phyloP scores from a whole-genome alignment of 2,329 filamentous ascomycete genomes.

The Intubia oerlemansii region DNA sequence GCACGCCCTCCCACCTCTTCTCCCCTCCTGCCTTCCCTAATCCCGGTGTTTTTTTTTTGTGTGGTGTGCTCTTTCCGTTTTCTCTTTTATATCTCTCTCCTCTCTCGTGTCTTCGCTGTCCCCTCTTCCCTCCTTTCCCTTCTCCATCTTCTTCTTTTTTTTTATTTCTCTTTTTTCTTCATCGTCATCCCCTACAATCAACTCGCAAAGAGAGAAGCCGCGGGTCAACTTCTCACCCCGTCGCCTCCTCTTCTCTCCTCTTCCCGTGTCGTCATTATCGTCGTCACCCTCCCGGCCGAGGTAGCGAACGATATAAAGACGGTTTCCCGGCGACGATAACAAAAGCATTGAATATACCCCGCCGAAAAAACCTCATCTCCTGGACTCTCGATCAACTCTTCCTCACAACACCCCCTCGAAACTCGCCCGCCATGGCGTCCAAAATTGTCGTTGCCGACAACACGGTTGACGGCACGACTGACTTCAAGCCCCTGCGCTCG shows the following conservation, averaged over 20 bases:
- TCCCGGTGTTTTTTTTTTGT: no score
- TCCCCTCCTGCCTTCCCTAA: no score
- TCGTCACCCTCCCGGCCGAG: no score
- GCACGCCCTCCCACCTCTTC: no score
- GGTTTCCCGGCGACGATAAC: neutral
- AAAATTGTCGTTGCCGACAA: constrained; percentile 19
- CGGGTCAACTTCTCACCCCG: no score
- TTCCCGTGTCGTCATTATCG: no score
- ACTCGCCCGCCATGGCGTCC: constrained; percentile 12
- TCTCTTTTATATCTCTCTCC: neutral
- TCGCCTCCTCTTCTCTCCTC: no score
- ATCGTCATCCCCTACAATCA: no score
- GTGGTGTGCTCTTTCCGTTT: no score
- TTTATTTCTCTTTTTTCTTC: neutral
- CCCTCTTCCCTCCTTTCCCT: neutral
- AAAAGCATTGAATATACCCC: no score
- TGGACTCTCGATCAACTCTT: neutral
- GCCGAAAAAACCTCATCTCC: neutral
- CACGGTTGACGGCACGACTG: constrained; percentile 30
- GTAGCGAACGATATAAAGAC: no score
- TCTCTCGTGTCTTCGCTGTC: neutral
- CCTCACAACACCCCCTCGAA: neutral
- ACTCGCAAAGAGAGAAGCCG: no score
- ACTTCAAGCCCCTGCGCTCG: constrained; percentile 28
- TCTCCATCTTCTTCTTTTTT: neutral